Evolutionary conservation across 306 rosid species (phyloP), one percentile per base, ranked within the genome.

Genomic region (Hippophae rhamnoides): DNA sequence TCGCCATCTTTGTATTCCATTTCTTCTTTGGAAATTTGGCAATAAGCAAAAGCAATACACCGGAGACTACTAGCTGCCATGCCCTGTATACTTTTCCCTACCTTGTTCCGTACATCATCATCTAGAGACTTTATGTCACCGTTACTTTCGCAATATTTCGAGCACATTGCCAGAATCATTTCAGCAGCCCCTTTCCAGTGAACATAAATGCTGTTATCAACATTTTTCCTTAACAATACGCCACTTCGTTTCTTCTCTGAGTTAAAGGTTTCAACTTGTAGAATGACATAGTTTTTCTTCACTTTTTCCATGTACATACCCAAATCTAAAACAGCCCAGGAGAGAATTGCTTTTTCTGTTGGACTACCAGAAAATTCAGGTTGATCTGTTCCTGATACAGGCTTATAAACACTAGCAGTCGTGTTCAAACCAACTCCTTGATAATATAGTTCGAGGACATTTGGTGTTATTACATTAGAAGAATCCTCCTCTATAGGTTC

Each of bases 161-260:
- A 74, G 70, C 97, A 89, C 85, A 75, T 82, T 54, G 89, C 85
- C 49, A 89, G 79, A 42, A 86, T 68, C 73, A 86, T 78, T 93
- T 86, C 95, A 4, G 95, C 89, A 60, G 95, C 97, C 43, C 95
- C 95, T 82, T 89, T 89, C 93, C 95, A 89, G 58, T 86, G 97
- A 67, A 84, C 80, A 41, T 76, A 83, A 58, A 86, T 68, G 47
- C 65, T 69, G 76, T 61, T 63, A 54, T 86, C 74, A 6, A 5
- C 52, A 43, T 63, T 64, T 56, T 76, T 80, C 76, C 57, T 86
- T 56, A 84, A 61, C 38, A 81, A 78, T 13, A 84, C 76, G 49
- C 95, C 97, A 9, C 97, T 86, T 62, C 95, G 74, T 77, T 89
- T 89, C 84, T 86, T 89, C 63, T 76, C 83, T 0, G 97, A 86